These are phyloP conservation scores for Fusarium xylarioides DNA, from an alignment of 2,329 filamentous ascomycete genomes.

Conservation along the genomic window DNA sequence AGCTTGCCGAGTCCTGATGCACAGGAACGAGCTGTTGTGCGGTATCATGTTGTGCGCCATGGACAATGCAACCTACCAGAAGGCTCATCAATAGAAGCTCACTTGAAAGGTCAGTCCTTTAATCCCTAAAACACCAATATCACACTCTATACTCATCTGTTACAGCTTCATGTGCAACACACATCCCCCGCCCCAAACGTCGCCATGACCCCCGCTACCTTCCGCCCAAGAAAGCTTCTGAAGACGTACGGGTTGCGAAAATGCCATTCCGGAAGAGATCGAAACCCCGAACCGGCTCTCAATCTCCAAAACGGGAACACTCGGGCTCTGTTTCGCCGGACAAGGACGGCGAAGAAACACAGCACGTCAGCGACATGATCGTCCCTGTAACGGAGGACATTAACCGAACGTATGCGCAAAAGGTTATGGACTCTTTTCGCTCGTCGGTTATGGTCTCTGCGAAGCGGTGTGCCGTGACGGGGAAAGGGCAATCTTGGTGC, in stretches of 20 bases:
- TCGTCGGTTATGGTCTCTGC: background rate
- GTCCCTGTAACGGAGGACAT: background rate
- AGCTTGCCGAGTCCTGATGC: background rate
- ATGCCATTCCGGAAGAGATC: background rate
- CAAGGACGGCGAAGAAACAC: background rate
- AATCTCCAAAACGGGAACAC: background rate
- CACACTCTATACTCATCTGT: background rate
- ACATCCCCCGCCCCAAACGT: background rate
- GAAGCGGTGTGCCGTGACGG: background rate
- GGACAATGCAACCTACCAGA: background rate
- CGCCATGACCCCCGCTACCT: background rate
- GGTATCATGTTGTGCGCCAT: background rate
- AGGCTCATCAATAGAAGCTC: background rate
- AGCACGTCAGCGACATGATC: background rate
- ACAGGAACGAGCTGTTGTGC: background rate
- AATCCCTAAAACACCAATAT: no score
- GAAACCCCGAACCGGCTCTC: background rate
- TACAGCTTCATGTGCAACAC: background rate
- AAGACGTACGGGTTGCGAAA: background rate
- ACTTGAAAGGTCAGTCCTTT: background rate
- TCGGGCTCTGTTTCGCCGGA: background rate
- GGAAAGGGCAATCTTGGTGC: background rate
- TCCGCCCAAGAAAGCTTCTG: background rate
- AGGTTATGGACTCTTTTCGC: constrained; percentile 9
- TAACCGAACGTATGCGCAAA: background rate